Percentiles rank a stretch among this genome's conserved stretches.
Conservation (phyloP, 2,329 filamentous ascomycete species). For the Paraconiothyrium brasiliense region DNA sequence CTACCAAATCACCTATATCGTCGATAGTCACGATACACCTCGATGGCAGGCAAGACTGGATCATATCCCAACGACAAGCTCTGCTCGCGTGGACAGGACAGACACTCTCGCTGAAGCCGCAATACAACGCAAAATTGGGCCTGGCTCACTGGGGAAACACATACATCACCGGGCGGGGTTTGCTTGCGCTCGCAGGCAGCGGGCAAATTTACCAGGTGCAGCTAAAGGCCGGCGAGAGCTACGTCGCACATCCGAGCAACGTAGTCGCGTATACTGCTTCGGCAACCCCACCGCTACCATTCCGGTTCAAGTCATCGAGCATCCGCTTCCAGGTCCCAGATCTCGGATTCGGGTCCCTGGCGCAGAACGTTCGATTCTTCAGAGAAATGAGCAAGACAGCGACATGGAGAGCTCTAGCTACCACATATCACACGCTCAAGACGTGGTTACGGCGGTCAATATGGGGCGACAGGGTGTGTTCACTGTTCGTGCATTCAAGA, state of each 20-base stretch:
- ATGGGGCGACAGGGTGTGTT: conserved; percentile 82
- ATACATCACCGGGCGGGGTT: conserved; percentile 83
- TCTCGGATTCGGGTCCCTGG: conserved; percentile 67
- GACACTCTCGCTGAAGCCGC: conserved; percentile 78
- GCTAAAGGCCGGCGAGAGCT: conserved; percentile 83
- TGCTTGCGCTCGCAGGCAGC: conserved; percentile 83
- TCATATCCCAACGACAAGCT: conserved; percentile 85
- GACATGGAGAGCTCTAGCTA: conserved; percentile 75
- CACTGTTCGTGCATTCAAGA: not conserved
- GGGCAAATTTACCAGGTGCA: conserved; percentile 90
- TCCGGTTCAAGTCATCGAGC: conserved; percentile 82
- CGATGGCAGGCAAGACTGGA: conserved; percentile 95
- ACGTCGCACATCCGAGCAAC: conserved; percentile 88
- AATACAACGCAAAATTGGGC: conserved; percentile 77
- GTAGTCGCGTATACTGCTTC: conserved; percentile 89
- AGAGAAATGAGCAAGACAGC: conserved; percentile 74
- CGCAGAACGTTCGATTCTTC: conserved; percentile 78
- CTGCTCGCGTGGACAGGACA: conserved; percentile 97
- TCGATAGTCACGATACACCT: conserved; percentile 89
- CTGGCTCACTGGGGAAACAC: conserved; percentile 93
- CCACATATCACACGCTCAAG: conserved; percentile 72
- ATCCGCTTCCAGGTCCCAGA: conserved; percentile 81
- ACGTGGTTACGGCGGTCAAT: conserved; percentile 83
- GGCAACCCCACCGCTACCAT: conserved; percentile 78
- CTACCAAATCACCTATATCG: conserved; percentile 84